Conservation (phyloP, 208 protist genomes). For the Crithidia brevicula region DNA sequence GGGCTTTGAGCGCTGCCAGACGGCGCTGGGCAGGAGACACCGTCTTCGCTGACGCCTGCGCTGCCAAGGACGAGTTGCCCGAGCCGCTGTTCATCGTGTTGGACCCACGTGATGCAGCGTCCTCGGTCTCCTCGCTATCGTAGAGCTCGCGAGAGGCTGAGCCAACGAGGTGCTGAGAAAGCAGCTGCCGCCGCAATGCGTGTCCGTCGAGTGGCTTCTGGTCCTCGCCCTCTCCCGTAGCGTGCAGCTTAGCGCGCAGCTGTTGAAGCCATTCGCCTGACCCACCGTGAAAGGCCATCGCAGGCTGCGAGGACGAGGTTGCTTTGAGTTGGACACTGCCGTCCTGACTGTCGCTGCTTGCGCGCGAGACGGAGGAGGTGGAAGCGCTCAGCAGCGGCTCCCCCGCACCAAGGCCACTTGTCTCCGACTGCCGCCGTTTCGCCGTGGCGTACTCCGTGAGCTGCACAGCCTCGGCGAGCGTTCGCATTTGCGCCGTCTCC, state of each 20-base stretch:
- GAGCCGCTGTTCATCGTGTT: too few relatives aligned
- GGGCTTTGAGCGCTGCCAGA: conserved; percentile 75
- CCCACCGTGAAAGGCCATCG: conserved; percentile 9
- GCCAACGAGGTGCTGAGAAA: conserved; percentile 53
- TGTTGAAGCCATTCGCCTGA: conserved; percentile 64
- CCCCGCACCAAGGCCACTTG: neutral
- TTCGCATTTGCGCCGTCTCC: conserved; percentile 64
- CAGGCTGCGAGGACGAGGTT: too few relatives aligned
- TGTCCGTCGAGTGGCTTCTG: conserved; percentile 58
- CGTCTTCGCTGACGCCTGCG: neutral
- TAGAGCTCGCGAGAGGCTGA: too few relatives aligned
- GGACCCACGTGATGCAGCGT: too few relatives aligned
- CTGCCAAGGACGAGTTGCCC: neutral
- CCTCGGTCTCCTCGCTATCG: too few relatives aligned
- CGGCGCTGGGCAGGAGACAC: conserved; percentile 47
- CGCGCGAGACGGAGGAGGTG: too few relatives aligned
- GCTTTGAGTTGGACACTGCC: too few relatives aligned
- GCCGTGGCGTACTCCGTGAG: conserved; percentile 79
- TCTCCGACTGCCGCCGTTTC: conserved; percentile 9
- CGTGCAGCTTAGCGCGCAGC: conserved; percentile 50
- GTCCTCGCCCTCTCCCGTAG: conserved; percentile 10
- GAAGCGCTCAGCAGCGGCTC: neutral
- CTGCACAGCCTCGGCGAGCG: conserved; percentile 68
- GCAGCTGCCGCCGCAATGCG: conserved; percentile 58
- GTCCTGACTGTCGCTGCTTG: too few relatives aligned